A percentile compares a stretch with the other conserved stretches of the same genome.
These are phyloP conservation scores for Lactarius hengduanensis DNA, from an alignment of 768 basidiomycete genomes.

Conservation along the genomic window DNA sequence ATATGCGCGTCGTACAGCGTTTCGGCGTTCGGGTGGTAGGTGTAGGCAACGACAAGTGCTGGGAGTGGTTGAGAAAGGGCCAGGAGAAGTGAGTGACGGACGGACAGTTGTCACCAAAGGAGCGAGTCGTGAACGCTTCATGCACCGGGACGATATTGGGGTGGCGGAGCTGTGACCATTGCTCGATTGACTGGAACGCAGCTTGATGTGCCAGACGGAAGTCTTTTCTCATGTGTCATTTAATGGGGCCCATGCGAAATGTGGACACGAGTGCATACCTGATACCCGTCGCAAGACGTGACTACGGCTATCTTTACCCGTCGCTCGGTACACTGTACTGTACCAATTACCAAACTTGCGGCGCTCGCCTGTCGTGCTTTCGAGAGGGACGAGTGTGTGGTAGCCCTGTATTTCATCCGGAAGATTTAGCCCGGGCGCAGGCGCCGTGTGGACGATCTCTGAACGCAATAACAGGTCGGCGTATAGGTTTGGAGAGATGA, in stretches of 20 bases:
- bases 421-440: constrained; percentile 51
- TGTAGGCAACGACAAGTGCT: constrained; percentile 92
- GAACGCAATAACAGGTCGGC: constrained; percentile 55
- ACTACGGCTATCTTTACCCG: constrained; percentile 70
- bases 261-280: constrained; percentile 49
- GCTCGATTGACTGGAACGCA: constrained; percentile 80
- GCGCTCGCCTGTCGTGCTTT: constrained; percentile 55
- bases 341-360: constrained; percentile 82
- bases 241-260: constrained; percentile 5
- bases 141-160: constrained; percentile 79
- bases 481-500: constrained; percentile 78
- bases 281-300: constrained; percentile 85
- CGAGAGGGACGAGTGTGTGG: constrained; percentile 81
- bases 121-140: constrained; percentile 93
- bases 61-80: constrained; percentile 14
- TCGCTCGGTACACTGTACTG: constrained; percentile 82
- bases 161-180: constrained; percentile 83
- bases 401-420: constrained; percentile 91
- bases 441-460: constrained; percentile 41
- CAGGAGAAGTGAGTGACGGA: constrained; percentile 29
- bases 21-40: constrained; percentile 80
- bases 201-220: constrained; percentile 79
- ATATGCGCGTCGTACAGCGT: constrained; percentile 82
- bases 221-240: constrained; percentile 45
- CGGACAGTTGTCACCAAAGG: constrained; percentile 91